Conservation (phyloP, 305 asterid genomes). For the Fraxinus baroniana region DNA sequence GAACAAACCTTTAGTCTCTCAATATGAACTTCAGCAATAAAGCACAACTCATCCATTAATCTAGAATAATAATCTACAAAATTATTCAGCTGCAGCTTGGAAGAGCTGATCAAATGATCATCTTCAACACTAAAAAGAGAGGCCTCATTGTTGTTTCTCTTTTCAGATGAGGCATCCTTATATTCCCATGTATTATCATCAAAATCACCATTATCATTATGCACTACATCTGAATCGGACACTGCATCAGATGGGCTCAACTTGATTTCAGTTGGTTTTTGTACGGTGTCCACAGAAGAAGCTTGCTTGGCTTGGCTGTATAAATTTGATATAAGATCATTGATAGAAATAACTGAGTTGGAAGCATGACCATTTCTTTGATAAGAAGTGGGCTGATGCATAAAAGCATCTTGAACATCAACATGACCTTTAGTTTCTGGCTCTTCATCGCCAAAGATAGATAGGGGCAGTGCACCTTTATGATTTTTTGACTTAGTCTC, state of each 20-base stretch:
- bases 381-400: constrained; percentile 38
- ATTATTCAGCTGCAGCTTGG: constrained; percentile 44
- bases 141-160: constrained; percentile 26
- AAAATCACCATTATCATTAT: constrained; percentile 37
- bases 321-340: constrained; percentile 63
- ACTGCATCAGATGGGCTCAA: constrained; percentile 29
- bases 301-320: constrained; percentile 57
- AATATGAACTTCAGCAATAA: constrained; percentile 44
- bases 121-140: constrained; percentile 33
- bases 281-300: constrained; percentile 31
- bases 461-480: constrained; percentile 56
- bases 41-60: constrained; percentile 50
- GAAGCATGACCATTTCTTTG: constrained; percentile 37
- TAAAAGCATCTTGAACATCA: constrained; percentile 45
- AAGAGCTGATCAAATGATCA: constrained; percentile 31
- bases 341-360: constrained; percentile 40
- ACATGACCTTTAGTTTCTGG: constrained; percentile 42
- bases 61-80: constrained; percentile 59
- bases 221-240: constrained; percentile 30
- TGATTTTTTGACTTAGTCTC: constrained; percentile 34
- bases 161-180: constrained; percentile 48
- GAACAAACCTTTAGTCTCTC: constrained; percentile 53
- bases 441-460: constrained; percentile 67
- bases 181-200: constrained; percentile 58
- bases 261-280: constrained; percentile 33